These are phyloP conservation scores for Turnera subulata DNA, from an alignment of 345 rosid genomes.

Conservation along the genomic window DNA sequence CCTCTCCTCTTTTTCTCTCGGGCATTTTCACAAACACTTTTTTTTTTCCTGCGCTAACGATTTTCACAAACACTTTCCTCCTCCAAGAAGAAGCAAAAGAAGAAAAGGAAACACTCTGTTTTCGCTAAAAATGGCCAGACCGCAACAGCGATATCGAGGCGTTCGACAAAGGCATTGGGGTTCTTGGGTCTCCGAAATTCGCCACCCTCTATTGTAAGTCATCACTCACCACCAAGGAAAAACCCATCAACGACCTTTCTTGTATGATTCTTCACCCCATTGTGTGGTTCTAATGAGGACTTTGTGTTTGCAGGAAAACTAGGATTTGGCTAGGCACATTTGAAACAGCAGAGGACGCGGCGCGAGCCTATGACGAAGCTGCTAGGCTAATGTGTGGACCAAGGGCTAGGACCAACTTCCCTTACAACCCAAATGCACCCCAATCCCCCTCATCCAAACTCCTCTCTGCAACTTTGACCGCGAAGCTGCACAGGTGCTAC, in stretches of 20 bases:
- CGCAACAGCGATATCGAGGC: constrained; percentile 92
- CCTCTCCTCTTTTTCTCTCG: too few species aligned
- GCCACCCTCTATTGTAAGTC: constrained; percentile 84
- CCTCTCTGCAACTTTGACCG: constrained; percentile 84
- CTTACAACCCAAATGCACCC: constrained; percentile 60
- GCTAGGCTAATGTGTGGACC: constrained; percentile 98
- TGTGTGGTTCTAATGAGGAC: constrained; percentile 13
- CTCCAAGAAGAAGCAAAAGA: background rate
- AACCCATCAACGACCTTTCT: background rate
- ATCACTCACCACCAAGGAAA: background rate
- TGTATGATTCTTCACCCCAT: background rate
- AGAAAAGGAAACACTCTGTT: constrained; percentile 13
- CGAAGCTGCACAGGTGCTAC: constrained; percentile 88
- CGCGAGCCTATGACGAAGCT: constrained; percentile 93
- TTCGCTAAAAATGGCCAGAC: constrained; percentile 62
- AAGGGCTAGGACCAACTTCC: constrained; percentile 90
- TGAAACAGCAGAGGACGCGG: constrained; percentile 97
- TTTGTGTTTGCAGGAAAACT: constrained; percentile 65
- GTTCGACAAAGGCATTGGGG: constrained; percentile 99
- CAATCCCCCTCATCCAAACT: constrained; percentile 79
- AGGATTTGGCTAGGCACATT: constrained; percentile 98
- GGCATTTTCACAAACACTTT: too few species aligned
- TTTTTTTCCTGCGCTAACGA: constrained; percentile 3
- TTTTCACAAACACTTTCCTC: constrained; percentile 37
- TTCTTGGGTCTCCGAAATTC: constrained; percentile 99